Evolutionary conservation across 1,284 basidiomycete species (phyloP), one percentile per base, ranked within the genome.

Genomic region (Pterula multifida): DNA sequence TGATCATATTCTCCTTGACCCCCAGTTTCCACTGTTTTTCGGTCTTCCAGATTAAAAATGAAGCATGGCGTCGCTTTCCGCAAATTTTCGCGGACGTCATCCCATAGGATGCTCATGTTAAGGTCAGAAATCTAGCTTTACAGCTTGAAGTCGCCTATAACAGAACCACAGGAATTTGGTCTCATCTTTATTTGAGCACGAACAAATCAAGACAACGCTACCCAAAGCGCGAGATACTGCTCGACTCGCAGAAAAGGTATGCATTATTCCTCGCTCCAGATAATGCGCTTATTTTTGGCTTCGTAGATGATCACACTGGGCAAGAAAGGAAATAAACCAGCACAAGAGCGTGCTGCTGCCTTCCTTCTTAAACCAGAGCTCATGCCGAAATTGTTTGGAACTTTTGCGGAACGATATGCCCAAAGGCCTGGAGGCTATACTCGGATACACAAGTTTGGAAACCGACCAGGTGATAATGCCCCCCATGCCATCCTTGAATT

Each of bases 161-260:
- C 42, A 26, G 45, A 51, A 50, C 55, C 28, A 3, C 60, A 93
- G 94, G 57, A 98, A 98, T 66, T 70, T 98, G 50, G 95, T 99
- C 58, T 90, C 92, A 17, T 94, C 93, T 13, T 76, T 98, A 46
- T 78, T 99, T 54, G 81, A 97, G 63, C 93, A 98, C 68, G 92
- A 98, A 63, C 86, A 91, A 61, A 95, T 99, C 65, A 87, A 88
- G 64, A 98, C 96, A 3, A 99, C 96, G 0, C 71, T 97, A 24
- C 88, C 96, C 21, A 98, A 98, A 67, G 96, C 96, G 1, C 86
- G 89, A 63, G 93, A 97, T 62, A 74, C 93, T 2, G 90, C 90
- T 9, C 78, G 90, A 56, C 69, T 96, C 50, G 93, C 93, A 36
- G 96, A 99, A 65, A 96, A 96, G 80, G 90, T 90, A 55, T 51